Base-by-base conservation (phyloP, 2,329 filamentous ascomycete genomes). In the Xylogone sp. region DNA sequence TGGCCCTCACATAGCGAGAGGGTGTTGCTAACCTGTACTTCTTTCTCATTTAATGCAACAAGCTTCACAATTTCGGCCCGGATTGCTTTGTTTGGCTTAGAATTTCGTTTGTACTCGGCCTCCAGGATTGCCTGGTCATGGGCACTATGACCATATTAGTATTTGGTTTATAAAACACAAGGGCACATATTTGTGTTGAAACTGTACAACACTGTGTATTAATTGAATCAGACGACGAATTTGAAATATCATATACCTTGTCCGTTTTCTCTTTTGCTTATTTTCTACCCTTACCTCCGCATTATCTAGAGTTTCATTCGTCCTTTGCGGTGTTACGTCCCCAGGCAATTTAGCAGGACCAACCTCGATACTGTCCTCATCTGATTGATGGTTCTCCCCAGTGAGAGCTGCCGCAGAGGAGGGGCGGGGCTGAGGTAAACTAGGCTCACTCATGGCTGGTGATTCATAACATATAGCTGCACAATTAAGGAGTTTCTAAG, bases 91-190 rank as follows among this genome's bases (percentile, higher is more conserved):
- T 96, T 92, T 29, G 93, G 93, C 70, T 96, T 97, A 6, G 90
- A 83, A 68, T 97, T 95, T 56, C 77, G 81, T 61, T 82, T 79
- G 67, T 96, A 97, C 53, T 93, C 90, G 31, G 87, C 80, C 70
- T 97, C 93, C 54, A 97, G 84, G 49, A 95, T 82, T 48, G 86
- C 82, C 74, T 96, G 93, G 73, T 97, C 93, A 70, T 93, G 88
- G 42, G 88, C 86, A 65, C 90, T 96, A 46, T 34, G 51, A 22
- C 10, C 42, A n/a, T n/a, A n/a, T n/a, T 18, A 18, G 34, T 39
- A 13, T 7, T 39, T 39, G n/a, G 34, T 39, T 9, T 39, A 5
- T 7, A 39, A 39, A 5, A 4, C n/a, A 39, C 8, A 18, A 7
- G 5, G 12, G 34, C 13, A 18, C 13, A 39, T 27, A 47, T 34